A percentile compares a stretch with the other conserved stretches of the same genome.
phyloP scores from a whole-genome alignment of 2,329 filamentous ascomycete species.

The Pseudogymnoascus pannorum region DNA sequence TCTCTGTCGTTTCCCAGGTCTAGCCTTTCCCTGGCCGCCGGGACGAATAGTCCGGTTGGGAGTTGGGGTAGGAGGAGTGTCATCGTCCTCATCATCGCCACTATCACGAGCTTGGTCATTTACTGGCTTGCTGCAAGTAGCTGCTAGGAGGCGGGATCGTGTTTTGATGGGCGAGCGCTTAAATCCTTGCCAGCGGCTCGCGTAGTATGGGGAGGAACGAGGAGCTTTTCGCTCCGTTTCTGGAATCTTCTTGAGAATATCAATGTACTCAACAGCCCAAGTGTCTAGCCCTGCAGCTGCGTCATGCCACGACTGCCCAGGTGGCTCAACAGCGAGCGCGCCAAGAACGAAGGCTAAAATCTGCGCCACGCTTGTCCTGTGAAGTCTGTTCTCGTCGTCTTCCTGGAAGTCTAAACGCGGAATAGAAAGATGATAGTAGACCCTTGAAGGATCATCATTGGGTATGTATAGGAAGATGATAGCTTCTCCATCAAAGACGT shows the following conservation, averaged over 20 bases:
- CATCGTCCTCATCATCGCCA: constrained; percentile 9
- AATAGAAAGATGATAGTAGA: constrained; percentile 11
- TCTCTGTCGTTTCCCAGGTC: neutral
- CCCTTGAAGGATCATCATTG: constrained; percentile 10
- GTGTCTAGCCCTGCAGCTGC: constrained; percentile 14
- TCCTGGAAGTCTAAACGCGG: constrained; percentile 11
- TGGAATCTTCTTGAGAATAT: constrained; percentile 10
- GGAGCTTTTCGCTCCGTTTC: constrained; percentile 6
- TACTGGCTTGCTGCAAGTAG: neutral
- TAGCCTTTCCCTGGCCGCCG: neutral
- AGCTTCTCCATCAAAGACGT: constrained; percentile 10
- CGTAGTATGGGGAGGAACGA: neutral
- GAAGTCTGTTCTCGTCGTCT: constrained; percentile 9
- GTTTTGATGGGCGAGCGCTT: constrained; percentile 13
- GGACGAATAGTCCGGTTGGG: neutral
- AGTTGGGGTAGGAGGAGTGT: constrained; percentile 7
- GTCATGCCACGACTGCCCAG: constrained; percentile 28
- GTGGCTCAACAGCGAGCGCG: constrained; percentile 26
- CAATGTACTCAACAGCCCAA: constrained; percentile 11
- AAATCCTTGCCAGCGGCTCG: constrained; percentile 10
- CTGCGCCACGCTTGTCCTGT: constrained; percentile 11
- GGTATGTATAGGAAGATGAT: constrained; percentile 12
- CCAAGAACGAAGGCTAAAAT: constrained; percentile 23
- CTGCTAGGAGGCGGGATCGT: constrained; percentile 3
- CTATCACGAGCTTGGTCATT: constrained; percentile 1